Percentiles rank a stretch among this genome's conserved stretches.
phyloP scores from a whole-genome alignment of 2,329 filamentous ascomycete genomes.

The Colletotrichum horii region DNA sequence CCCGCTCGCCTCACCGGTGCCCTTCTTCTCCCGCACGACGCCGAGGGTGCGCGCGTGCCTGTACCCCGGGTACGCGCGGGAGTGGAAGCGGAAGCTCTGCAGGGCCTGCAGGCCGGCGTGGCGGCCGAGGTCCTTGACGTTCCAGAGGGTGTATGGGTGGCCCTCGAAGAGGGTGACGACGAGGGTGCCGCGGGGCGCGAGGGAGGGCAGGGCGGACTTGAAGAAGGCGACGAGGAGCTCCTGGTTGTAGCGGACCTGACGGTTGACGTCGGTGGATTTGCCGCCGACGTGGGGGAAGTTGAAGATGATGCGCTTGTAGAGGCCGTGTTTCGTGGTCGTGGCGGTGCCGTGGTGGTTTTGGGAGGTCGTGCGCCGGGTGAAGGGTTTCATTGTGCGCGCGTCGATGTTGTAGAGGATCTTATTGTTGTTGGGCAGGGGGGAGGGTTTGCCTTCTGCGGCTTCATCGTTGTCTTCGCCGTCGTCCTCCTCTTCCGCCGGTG shows the following conservation, averaged over 20 bases:
- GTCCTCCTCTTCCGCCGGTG: conserved; percentile 11
- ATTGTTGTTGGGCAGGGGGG: conserved; percentile 31
- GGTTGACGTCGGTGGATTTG: conserved; percentile 88
- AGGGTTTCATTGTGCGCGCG: conserved; percentile 67
- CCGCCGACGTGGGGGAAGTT: conserved; percentile 98
- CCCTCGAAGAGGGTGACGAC: conserved; percentile 91
- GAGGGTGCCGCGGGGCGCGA: conserved; percentile 65
- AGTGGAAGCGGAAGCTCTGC: conserved; percentile 73
- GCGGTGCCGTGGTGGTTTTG: conserved; percentile 27
- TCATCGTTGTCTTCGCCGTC: background rate
- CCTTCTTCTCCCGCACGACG: conserved; percentile 55
- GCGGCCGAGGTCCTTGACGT: conserved; percentile 84
- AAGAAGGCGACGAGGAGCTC: conserved; percentile 76
- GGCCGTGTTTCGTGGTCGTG: conserved; percentile 26
- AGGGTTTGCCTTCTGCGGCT: conserved; percentile 10
- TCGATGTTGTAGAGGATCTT: conserved; percentile 68
- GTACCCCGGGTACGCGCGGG: conserved; percentile 74
- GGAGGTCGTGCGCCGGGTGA: conserved; percentile 31
- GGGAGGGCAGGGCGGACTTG: conserved; percentile 52
- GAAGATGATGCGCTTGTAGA: conserved; percentile 84
- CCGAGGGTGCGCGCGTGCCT: conserved; percentile 76
- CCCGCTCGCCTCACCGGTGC: conserved; percentile 45
- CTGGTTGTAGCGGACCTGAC: conserved; percentile 93
- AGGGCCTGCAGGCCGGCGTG: conserved; percentile 76
- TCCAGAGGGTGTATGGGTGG: conserved; percentile 95